phyloP scores from a whole-genome alignment of 441 rosid species.

The Iberis amara region DNA sequence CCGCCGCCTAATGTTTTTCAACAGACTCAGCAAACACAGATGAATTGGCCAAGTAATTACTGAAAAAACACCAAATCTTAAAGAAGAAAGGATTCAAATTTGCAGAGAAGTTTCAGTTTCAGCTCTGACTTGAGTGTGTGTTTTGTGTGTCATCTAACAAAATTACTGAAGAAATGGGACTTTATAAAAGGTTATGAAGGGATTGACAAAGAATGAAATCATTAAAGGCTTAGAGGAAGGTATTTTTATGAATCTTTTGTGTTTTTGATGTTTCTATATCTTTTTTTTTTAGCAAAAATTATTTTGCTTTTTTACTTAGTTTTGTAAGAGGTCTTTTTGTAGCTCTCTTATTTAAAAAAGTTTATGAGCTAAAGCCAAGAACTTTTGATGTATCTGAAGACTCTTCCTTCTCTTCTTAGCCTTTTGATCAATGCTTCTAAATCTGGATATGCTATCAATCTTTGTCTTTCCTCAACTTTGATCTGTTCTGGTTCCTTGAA shows the following conservation, averaged over 20 bases:
- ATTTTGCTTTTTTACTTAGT: slow-evolving; percentile 17
- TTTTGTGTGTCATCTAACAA: slow-evolving; percentile 31
- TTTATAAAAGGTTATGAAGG: slow-evolving; percentile 7
- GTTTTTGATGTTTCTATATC: slow-evolving; percentile 26
- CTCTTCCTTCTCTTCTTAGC: slow-evolving; percentile 20
- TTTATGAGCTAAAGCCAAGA: slow-evolving; percentile 26
- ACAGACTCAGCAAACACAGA: slow-evolving; percentile 89
- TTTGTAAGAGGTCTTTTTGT: slow-evolving; percentile 17
- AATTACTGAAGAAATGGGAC: slow-evolving; percentile 8
- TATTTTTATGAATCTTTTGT: slow-evolving; percentile 8
- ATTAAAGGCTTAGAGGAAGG: slow-evolving; percentile 27
- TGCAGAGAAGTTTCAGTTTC: slow-evolving; percentile 18
- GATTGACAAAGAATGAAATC: slow-evolving; percentile 23
- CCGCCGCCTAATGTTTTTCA: slow-evolving; percentile 71
- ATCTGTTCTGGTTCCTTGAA: too few species aligned
- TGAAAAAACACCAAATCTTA: slow-evolving; percentile 41
- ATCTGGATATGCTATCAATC: too few species aligned
- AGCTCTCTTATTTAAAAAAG: slow-evolving; percentile 15
- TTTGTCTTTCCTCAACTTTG: too few species aligned
- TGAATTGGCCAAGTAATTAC: slow-evolving; percentile 88
- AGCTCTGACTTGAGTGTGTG: slow-evolving; percentile 27
- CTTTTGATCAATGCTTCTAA: slow-evolving; percentile 4
- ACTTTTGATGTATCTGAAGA: slow-evolving; percentile 28
- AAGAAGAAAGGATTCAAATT: slow-evolving; percentile 21
- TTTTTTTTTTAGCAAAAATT: slow-evolving; percentile 12